phyloP scores from a whole-genome alignment of 768 basidiomycete species.

The Leccinum broughii region DNA sequence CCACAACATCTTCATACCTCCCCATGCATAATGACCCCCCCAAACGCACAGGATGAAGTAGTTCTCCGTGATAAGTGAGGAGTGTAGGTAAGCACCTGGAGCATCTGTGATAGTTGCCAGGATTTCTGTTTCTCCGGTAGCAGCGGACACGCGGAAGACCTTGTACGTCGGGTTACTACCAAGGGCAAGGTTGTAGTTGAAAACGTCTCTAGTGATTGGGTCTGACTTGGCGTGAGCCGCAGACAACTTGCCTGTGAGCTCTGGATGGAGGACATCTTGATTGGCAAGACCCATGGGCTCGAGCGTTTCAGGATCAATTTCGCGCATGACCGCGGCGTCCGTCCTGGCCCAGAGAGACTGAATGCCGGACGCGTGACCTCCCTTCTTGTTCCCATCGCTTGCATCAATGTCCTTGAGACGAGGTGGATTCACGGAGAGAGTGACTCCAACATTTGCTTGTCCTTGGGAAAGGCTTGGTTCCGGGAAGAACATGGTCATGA shows the following conservation, averaged over 20 bases:
- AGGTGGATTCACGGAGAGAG: conserved; percentile 33
- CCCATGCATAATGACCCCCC: conserved; percentile 32
- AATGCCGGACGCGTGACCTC: conserved; percentile 26
- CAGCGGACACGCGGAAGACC: conserved; percentile 37
- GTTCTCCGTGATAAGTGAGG: conserved; percentile 38
- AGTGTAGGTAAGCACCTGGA: conserved; percentile 40
- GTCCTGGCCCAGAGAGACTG: conserved; percentile 35
- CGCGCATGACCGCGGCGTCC: conserved; percentile 29
- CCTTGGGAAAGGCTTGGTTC: conserved; percentile 3
- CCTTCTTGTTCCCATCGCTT: conserved; percentile 20
- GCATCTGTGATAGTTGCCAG: conserved; percentile 40
- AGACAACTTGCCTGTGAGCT: conserved; percentile 35
- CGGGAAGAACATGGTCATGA: conserved; percentile 33
- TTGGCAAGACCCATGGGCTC: conserved; percentile 34
- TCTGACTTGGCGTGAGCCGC: conserved; percentile 42
- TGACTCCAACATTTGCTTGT: conserved; percentile 28
- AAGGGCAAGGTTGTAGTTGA: conserved; percentile 37
- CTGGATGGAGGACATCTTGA: conserved; percentile 33
- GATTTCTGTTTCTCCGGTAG: conserved; percentile 34
- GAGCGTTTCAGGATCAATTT: conserved; percentile 39
- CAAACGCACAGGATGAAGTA: conserved; percentile 40
- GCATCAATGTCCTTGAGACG: conserved; percentile 26
- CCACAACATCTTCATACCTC: conserved; percentile 30
- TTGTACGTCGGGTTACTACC: conserved; percentile 30
- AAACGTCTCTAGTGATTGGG: conserved; percentile 35